Evolutionary conservation across 2,329 filamentous ascomycete genomes (phyloP).

Genomic region (Colletotrichum plurivorum): DNA sequence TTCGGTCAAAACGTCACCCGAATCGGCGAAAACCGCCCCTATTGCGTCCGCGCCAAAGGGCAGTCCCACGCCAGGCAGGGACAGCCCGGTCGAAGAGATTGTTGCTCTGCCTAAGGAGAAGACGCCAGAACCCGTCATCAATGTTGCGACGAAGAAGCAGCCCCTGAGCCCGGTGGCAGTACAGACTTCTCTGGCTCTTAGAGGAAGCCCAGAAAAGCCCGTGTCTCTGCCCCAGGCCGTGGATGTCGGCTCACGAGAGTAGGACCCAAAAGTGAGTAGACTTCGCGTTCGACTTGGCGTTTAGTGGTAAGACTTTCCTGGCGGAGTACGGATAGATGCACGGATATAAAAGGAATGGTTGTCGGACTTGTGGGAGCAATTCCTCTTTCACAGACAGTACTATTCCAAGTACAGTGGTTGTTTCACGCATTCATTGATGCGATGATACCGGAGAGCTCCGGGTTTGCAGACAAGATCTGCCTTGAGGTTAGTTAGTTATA

Average conservation of each 20-base stretch:
- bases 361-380: conserved; percentile 23
- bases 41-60: conserved; percentile 28
- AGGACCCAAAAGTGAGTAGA: conserved; percentile 9
- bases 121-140: conserved; percentile 39
- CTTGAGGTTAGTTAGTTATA: conserved; percentile 35
- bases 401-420: conserved; percentile 18
- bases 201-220: conserved; percentile 73
- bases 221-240: conserved; percentile 51
- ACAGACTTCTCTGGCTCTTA: conserved; percentile 68
- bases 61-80: background rate
- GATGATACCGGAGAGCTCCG: conserved; percentile 18
- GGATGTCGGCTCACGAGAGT: conserved; percentile 50
- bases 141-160: conserved; percentile 37
- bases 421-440: conserved; percentile 27
- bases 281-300: conserved; percentile 31
- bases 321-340: conserved; percentile 37
- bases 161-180: conserved; percentile 50
- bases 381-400: conserved; percentile 31
- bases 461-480: conserved; percentile 36
- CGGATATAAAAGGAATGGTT: conserved; percentile 8
- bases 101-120: conserved; percentile 23
- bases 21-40: conserved; percentile 19
- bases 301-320: conserved; percentile 21
- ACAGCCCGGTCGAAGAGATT: conserved; percentile 23
- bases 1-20: conserved; percentile 62